Evolutionary conservation across 305 asterid species (phyloP).

Genomic region (Fraxinus platypoda): DNA sequence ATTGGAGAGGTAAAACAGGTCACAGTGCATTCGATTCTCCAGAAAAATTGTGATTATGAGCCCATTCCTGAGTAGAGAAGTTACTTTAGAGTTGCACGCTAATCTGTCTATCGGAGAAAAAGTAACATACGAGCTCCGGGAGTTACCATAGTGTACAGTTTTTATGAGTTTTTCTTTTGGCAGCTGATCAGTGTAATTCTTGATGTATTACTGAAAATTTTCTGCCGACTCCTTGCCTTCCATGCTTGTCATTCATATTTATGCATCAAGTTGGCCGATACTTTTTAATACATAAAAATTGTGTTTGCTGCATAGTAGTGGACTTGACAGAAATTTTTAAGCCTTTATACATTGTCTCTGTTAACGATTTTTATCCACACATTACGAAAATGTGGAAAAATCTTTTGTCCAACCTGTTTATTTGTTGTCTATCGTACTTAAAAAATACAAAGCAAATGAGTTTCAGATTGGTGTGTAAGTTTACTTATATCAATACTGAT

Average conservation of each 20-base stretch:
- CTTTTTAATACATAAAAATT: background rate
- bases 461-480: background rate
- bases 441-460: background rate
- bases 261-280: background rate
- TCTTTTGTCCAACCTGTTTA: background rate
- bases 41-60: conserved; percentile 42
- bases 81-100: background rate
- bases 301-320: background rate
- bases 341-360: background rate
- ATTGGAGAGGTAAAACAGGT: conserved; percentile 34
- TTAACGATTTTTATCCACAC: no score
- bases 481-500: no score
- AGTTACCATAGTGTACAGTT: background rate
- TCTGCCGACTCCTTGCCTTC: background rate
- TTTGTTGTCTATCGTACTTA: background rate
- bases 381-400: background rate
- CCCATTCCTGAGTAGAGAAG: conserved; percentile 30
- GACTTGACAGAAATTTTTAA: no score
- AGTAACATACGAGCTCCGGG: background rate
- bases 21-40: conserved; percentile 32
- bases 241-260: background rate
- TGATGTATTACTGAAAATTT: background rate
- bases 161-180: background rate
- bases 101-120: background rate
- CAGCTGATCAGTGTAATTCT: background rate